Percentiles rank a stretch among this genome's conserved stretches.
These are phyloP conservation scores for Monosporascus cannonballus DNA, from an alignment of 2,329 filamentous ascomycete genomes.

Conservation along the genomic window DNA sequence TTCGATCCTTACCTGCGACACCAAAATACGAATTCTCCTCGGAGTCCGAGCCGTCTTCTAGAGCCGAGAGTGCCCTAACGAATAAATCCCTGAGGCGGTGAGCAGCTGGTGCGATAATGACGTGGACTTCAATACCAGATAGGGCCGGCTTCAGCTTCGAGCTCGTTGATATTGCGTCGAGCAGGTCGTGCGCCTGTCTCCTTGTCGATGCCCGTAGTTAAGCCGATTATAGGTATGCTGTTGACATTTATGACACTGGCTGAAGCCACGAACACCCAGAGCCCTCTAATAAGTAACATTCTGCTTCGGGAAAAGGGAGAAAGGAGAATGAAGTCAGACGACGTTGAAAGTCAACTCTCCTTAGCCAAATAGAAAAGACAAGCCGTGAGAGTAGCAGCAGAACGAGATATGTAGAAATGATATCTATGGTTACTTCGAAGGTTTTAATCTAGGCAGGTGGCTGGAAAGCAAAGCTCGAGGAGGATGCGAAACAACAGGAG, in stretches of 20 bases:
- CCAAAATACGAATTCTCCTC: constrained; percentile 45
- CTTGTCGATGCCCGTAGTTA: constrained; percentile 19
- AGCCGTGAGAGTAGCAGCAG: too few relatives aligned
- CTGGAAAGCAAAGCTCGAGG: neutral
- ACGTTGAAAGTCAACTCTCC: too few relatives aligned
- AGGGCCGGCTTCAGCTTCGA: constrained; percentile 27
- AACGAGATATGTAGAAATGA: too few relatives aligned
- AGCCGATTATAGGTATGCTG: constrained; percentile 16
- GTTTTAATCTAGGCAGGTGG: neutral
- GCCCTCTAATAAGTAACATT: neutral
- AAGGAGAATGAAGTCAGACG: neutral
- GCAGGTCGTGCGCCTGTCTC: constrained; percentile 34
- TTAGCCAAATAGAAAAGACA: too few relatives aligned
- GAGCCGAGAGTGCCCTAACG: constrained; percentile 36
- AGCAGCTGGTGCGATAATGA: neutral
- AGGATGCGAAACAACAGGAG: neutral
- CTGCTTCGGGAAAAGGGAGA: neutral
- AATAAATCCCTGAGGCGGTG: constrained; percentile 38
- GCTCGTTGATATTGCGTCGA: constrained; percentile 41
- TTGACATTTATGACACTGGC: neutral
- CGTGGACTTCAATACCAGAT: constrained; percentile 14
- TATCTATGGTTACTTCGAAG: too few relatives aligned
- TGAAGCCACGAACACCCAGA: constrained; percentile 3
- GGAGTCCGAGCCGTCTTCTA: constrained; percentile 34
- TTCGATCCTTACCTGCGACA: constrained; percentile 34